phyloP scores from a whole-genome alignment of 805 yeast genomes.

The Lipomyces sp. region DNA sequence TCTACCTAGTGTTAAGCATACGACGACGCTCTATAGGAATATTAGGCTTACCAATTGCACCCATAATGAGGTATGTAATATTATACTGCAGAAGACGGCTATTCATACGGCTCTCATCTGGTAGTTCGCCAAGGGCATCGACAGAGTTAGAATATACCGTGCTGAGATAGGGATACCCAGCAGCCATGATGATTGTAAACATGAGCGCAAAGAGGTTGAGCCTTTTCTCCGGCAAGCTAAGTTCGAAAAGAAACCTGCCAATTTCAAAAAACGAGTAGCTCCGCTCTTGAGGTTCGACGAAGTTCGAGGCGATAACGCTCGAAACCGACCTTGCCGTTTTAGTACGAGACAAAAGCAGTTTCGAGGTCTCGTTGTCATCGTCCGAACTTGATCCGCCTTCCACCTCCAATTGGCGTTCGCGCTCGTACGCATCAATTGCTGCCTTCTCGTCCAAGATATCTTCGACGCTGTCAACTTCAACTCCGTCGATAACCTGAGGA shows the following conservation, averaged over 20 bases:
- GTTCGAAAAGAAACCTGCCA: constrained; percentile 16
- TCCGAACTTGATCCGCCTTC: neutral
- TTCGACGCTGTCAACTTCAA: constrained; percentile 10
- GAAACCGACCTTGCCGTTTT: constrained; percentile 27
- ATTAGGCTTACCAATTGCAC: constrained; percentile 40
- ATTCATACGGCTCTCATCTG: constrained; percentile 38
- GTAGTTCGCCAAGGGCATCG: constrained; percentile 20
- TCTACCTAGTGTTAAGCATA: constrained; percentile 15
- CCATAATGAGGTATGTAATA: constrained; percentile 46
- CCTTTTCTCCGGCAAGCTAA: constrained; percentile 18
- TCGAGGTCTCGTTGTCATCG: neutral
- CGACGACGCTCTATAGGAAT: constrained; percentile 44
- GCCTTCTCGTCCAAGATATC: constrained; percentile 12
- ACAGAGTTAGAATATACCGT: constrained; percentile 23
- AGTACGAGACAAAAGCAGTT: constrained; percentile 28
- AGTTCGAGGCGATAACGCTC: constrained; percentile 16
- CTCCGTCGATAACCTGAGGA: constrained; percentile 4
- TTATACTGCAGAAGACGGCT: constrained; percentile 48
- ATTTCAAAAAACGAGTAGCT: constrained; percentile 20
- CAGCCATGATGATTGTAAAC: constrained; percentile 32
- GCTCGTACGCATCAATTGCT: neutral
- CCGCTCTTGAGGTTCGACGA: neutral
- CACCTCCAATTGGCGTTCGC: neutral
- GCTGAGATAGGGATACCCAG: constrained; percentile 31
- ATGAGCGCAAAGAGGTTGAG: constrained; percentile 25